Base-by-base conservation (phyloP, 2,329 filamentous ascomycete species). In the Colletotrichum spaethianum region DNA sequence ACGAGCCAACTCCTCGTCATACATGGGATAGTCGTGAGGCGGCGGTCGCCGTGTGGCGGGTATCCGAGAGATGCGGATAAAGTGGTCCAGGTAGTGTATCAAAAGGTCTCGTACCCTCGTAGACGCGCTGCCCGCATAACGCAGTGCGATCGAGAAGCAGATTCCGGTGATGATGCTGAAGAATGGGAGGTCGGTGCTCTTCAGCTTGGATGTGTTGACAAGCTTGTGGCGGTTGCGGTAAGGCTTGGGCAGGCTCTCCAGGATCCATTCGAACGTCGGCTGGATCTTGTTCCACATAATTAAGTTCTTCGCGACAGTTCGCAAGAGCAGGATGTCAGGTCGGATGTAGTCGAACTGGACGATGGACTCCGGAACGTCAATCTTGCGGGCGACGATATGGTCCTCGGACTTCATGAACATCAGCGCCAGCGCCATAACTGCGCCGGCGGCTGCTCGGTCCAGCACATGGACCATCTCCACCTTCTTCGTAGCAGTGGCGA, bases 341-440 rank as follows among this genome's bases (percentile, higher is more conserved):
- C 96, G 91, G 23, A 98, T 93, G 79, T 98, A 98, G 80, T 98
- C 96, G 80, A 98, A 98, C 76, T 98, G 95, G 42, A 96, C 88
- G 33, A 93, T 85, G 0, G 96, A 97, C 75, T 97, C 93, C 0
- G 97, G 97, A 0, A 98, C 92, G 79, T 98, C 94, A 63, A 99
- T 92, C 84, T 98, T 98, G 67, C 92, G 91, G 4, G 96, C 96
- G 26, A 99, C 89, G 20, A 93, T 91, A 71, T 90, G 88, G 79
- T 99, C 94, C 74, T 97, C 94, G 0, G 96, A 96, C 82, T 98
- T 98, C 94, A 99, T 96, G 81, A 96, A 99, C 40, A 99, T 96
- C 65, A 99, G 88, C 1, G 95, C 91, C 70, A 98, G 88, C 0
- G 96, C 96, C 77, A 98, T 90, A 9, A 97, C 94, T 1, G 96